Evolutionary conservation across 1,284 basidiomycete genomes (phyloP), one percentile per base, ranked within the genome.

Genomic region (Cryptococcus sp.): DNA sequence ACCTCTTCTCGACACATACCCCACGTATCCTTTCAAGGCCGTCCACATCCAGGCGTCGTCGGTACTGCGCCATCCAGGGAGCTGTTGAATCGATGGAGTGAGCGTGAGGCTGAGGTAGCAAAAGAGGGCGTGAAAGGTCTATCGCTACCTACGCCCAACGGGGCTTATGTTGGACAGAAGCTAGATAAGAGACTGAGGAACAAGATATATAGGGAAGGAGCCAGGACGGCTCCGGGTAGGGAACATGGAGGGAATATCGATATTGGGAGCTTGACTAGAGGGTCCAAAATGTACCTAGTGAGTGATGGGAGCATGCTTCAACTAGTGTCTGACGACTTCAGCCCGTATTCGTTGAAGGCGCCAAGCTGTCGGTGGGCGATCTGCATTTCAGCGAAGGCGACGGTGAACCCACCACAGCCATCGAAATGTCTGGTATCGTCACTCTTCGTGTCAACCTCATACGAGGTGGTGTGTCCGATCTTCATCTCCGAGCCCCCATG

Each of bases 161-260:
- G 85, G 2, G 82, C 84, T 4, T 84, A 88, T 63, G 81, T 89
- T 7, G 87, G 87, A 0, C 71, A 74, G 47, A 67, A 85, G 41
- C 52, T 88, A 7, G 62, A 76, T 13, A 67, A 75, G 2, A 76
- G 79, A 1, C 66, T 85, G 1, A 67, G 71, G 52, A 74, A 79
- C 57, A 84, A 80, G 75, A 83, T 89, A 56, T 78, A 79, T 16
- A 66, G 63, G 31, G 85, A 88, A 60, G 87, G 87, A 16, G 86
- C 86, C 24, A 78, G 87, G 54, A 89, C 87, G 0, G 78, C 87
- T 45, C 86, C 86, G 5, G 85, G 83, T n/a, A 71, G 86, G 22
- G 86, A 87, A 68, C 85, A 88, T 67, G 86, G 86, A n/a, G 86
- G 86, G 22, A 88, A 88, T 60, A 86, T 85, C 62, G 86, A 88